Evolutionary conservation across 2,329 filamentous ascomycete genomes (phyloP).

Genomic region (Pseudogymnoascus verrucosus): DNA sequence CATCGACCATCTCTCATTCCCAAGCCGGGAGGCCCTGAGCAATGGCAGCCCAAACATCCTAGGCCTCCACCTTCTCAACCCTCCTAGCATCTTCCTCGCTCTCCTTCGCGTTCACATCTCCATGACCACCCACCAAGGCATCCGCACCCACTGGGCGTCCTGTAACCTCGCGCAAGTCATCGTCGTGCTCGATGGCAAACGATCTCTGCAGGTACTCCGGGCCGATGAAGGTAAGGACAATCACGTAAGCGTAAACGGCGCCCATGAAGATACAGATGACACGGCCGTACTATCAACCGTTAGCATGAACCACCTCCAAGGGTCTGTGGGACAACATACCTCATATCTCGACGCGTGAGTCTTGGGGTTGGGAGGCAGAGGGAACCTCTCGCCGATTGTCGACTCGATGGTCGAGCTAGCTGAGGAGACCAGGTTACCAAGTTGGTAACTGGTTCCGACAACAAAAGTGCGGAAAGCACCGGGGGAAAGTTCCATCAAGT

Average conservation of each 20-base stretch:
- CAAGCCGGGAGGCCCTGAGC: background rate
- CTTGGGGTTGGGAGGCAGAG: conserved; percentile 48
- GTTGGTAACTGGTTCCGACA: conserved; percentile 63
- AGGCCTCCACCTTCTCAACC: background rate
- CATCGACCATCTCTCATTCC: background rate
- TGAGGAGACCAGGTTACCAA: conserved; percentile 67
- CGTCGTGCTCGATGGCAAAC: conserved; percentile 39
- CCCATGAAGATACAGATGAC: conserved; percentile 91
- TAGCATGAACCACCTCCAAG: background rate
- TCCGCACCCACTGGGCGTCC: conserved; percentile 19
- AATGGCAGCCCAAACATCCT: background rate
- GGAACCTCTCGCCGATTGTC: conserved; percentile 66
- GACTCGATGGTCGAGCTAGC: conserved; percentile 72
- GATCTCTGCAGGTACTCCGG: conserved; percentile 39
- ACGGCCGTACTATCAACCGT: conserved; percentile 66
- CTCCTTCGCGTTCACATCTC: background rate
- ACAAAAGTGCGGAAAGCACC: conserved; percentile 63
- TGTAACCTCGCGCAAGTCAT: conserved; percentile 36
- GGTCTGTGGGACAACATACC: background rate
- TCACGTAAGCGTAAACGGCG: conserved; percentile 62
- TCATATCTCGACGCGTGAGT: conserved; percentile 24
- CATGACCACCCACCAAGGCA: background rate
- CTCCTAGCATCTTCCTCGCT: background rate
- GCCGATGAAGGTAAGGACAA: conserved; percentile 53
- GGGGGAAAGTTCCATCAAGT: conserved; percentile 66